Conservation (phyloP, 495 filamentous ascomycete genomes). For the Penicillium fimorum region DNA sequence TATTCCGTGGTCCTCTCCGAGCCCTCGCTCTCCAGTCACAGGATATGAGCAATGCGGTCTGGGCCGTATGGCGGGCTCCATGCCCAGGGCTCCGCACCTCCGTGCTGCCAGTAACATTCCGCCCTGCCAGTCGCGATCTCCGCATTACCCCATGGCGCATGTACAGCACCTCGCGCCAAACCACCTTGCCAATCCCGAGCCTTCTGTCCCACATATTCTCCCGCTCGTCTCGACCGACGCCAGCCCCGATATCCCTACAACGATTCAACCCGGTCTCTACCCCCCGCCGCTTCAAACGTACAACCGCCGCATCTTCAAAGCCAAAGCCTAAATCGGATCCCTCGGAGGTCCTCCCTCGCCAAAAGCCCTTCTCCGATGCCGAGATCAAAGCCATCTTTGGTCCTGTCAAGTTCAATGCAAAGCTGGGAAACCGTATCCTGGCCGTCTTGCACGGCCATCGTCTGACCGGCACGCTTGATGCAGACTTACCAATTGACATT, state of each 20-base stretch:
- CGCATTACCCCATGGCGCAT: constrained; percentile 25
- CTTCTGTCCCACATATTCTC: neutral
- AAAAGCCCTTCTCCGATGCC: constrained; percentile 41
- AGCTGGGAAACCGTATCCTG: constrained; percentile 63
- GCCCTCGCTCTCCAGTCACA: constrained; percentile 20
- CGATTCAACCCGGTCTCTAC: neutral
- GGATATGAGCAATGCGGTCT: constrained; percentile 51
- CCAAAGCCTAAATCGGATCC: constrained; percentile 9
- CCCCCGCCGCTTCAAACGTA: constrained; percentile 27
- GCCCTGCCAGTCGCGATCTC: constrained; percentile 17
- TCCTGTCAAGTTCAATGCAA: constrained; percentile 39
- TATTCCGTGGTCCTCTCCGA: neutral
- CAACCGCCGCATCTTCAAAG: constrained; percentile 9
- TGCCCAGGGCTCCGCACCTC: constrained; percentile 41
- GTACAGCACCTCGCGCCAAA: constrained; percentile 20
- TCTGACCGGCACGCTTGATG: constrained; percentile 69
- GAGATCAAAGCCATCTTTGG: constrained; percentile 68
- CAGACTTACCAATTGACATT: constrained; percentile 42
- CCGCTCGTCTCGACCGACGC: neutral
- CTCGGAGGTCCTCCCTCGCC: constrained; percentile 11
- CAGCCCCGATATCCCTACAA: neutral
- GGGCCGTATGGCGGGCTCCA: constrained; percentile 46
- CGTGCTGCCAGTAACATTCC: constrained; percentile 22
- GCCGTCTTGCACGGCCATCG: constrained; percentile 71
- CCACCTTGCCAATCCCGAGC: constrained; percentile 8